These are phyloP conservation scores for Alternaria ethzedia DNA, from an alignment of 2,329 filamentous ascomycete genomes.

Conservation along the genomic window DNA sequence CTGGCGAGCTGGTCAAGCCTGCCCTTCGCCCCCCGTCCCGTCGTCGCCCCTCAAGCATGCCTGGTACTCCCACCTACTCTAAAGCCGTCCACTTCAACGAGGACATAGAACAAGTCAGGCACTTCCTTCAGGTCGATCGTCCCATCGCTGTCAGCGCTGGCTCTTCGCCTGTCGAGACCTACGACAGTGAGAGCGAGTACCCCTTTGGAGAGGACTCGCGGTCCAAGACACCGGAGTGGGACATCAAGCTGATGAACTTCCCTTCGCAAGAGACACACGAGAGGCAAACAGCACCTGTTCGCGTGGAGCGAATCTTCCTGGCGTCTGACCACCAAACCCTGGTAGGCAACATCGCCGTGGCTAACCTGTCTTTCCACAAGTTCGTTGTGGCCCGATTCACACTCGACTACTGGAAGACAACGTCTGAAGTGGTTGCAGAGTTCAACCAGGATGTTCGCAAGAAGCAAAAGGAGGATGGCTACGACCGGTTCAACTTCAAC, in stretches of 20 bases:
- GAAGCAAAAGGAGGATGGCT: constrained; percentile 68
- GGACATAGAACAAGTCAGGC: constrained; percentile 92
- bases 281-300: constrained; percentile 71
- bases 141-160: constrained; percentile 95
- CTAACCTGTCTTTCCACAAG: constrained; percentile 91
- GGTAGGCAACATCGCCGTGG: constrained; percentile 81
- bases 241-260: constrained; percentile 85
- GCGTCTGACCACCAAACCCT: constrained; percentile 87
- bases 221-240: constrained; percentile 72
- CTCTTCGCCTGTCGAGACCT: constrained; percentile 86
- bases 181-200: constrained; percentile 88
- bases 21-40: constrained; percentile 82
- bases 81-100: constrained; percentile 99
- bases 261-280: constrained; percentile 67
- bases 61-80: constrained; percentile 91
- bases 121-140: constrained; percentile 92
- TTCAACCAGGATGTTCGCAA: constrained; percentile 79
- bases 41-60: constrained; percentile 91
- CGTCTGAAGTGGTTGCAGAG: constrained; percentile 90
- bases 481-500: constrained; percentile 91
- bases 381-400: constrained; percentile 91
- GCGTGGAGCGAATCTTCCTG: constrained; percentile 84
- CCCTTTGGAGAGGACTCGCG: constrained; percentile 70
- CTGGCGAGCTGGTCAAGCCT: constrained; percentile 92
- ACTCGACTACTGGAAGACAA: constrained; percentile 98